Conservation (phyloP, 805 yeast species). For the Suhomyces canberraensis region DNA sequence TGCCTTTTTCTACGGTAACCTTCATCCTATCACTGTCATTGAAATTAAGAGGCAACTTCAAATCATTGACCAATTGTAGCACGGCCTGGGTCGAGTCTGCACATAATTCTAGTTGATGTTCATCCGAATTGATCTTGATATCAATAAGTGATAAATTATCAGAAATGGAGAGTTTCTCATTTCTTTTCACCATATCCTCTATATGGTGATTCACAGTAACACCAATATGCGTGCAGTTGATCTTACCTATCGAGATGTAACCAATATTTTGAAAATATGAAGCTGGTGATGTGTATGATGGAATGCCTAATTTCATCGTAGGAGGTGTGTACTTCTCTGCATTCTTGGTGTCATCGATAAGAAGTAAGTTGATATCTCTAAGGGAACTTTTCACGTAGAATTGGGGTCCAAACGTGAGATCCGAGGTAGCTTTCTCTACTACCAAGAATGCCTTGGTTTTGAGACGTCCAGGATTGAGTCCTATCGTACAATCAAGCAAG, state of each 20-base stretch:
- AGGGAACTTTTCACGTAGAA: conserved; percentile 43
- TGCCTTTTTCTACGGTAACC: conserved; percentile 24
- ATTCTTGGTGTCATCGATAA: conserved; percentile 57
- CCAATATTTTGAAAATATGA: conserved; percentile 46
- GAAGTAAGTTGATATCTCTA: conserved; percentile 46
- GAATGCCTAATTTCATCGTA: conserved; percentile 1
- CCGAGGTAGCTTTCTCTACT: conserved; percentile 53
- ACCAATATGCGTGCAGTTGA: conserved; percentile 39
- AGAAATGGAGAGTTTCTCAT: conserved; percentile 16
- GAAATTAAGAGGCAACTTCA: conserved; percentile 65
- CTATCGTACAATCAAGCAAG: conserved; percentile 54
- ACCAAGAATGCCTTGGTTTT: conserved; percentile 51
- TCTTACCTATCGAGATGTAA: conserved; percentile 49
- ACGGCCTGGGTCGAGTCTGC: conserved; percentile 83
- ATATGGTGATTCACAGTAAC: conserved; percentile 24
- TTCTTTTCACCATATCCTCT: conserved; percentile 16
- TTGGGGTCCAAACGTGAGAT: conserved; percentile 37
- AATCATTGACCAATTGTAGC: conserved; percentile 62
- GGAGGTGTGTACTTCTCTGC: background rate
- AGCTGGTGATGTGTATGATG: conserved; percentile 26
- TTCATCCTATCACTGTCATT: conserved; percentile 59
- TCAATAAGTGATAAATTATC: conserved; percentile 33
- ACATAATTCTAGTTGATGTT: conserved; percentile 55
- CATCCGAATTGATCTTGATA: conserved; percentile 48
- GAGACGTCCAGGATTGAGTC: conserved; percentile 61